phyloP scores from a whole-genome alignment of 1,284 basidiomycete species.

The Sanguinoderma infundibulare region DNA sequence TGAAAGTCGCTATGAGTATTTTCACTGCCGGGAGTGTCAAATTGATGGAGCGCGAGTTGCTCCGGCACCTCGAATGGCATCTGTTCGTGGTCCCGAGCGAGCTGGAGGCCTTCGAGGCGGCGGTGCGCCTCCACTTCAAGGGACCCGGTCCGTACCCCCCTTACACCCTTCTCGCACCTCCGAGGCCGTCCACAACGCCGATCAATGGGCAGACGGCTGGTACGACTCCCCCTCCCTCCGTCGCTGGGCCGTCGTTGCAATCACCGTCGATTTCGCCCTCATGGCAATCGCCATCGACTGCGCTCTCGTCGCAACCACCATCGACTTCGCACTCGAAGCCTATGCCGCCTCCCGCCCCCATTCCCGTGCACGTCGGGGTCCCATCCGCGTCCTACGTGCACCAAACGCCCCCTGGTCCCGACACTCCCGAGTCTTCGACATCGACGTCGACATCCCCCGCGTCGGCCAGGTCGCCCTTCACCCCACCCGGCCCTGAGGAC shows the following conservation, averaged over 20 bases:
- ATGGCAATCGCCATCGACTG: constrained; percentile 32
- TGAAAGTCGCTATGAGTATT: not conserved
- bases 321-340: constrained; percentile 25
- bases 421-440: constrained; percentile 52
- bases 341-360: constrained; percentile 16
- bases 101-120: constrained; percentile 64
- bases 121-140: constrained; percentile 66
- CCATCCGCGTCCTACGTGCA: not conserved
- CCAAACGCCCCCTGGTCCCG: constrained; percentile 45
- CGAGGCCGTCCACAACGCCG: constrained; percentile 50
- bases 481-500: constrained; percentile 53
- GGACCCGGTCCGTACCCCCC: constrained; percentile 58
- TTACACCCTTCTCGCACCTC: constrained; percentile 56
- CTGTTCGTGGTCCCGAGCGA: constrained; percentile 76
- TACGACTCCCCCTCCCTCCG: constrained; percentile 41
- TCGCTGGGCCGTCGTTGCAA: not conserved
- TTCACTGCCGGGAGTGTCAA: not conserved
- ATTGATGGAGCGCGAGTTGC: constrained; percentile 5
- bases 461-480: constrained; percentile 56
- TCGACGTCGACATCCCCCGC: constrained; percentile 55
- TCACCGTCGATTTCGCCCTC: too few species aligned
- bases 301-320: not conserved
- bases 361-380: constrained; percentile 23
- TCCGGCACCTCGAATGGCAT: constrained; percentile 82
- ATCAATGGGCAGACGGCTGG: constrained; percentile 13